These are phyloP conservation scores for Zygnema circumcarinatum DNA, from an alignment of 139 green algal species.

Conservation along the genomic window DNA sequence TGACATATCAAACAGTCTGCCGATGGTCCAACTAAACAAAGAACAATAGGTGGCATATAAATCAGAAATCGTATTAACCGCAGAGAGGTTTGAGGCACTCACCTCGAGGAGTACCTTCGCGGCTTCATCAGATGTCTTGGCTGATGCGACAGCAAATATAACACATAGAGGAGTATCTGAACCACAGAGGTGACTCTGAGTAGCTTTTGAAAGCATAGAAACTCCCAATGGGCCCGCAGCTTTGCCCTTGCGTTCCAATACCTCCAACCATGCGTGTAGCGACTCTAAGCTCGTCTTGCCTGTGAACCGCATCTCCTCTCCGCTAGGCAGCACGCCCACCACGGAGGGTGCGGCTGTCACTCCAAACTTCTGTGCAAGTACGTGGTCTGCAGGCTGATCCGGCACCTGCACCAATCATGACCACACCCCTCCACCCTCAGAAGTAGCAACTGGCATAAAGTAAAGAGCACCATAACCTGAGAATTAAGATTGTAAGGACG, in stretches of 20 bases:
- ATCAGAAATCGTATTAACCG: too few species aligned
- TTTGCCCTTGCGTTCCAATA: background rate
- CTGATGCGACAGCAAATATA: background rate
- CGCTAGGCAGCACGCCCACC: background rate
- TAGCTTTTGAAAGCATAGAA: background rate
- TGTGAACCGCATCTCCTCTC: background rate
- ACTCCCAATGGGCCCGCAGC: background rate
- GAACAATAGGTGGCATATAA: too few species aligned
- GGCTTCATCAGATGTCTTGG: background rate
- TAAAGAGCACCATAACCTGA: too few species aligned
- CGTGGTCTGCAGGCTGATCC: background rate
- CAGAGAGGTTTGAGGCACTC: too few species aligned
- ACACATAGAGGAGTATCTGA: background rate
- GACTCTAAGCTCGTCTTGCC: background rate
- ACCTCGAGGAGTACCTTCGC: background rate
- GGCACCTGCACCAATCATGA: background rate
- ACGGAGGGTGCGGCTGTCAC: background rate
- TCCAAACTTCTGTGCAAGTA: background rate
- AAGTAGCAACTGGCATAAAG: too few species aligned
- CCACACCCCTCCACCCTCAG: too few species aligned
- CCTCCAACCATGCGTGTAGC: background rate
- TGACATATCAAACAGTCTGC: background rate
- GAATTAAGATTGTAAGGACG: too few species aligned
- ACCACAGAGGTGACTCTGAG: background rate
- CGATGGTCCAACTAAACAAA: conserved; percentile 3